phyloP scores from a whole-genome alignment of 768 basidiomycete genomes.

The Boletellus ananas region DNA sequence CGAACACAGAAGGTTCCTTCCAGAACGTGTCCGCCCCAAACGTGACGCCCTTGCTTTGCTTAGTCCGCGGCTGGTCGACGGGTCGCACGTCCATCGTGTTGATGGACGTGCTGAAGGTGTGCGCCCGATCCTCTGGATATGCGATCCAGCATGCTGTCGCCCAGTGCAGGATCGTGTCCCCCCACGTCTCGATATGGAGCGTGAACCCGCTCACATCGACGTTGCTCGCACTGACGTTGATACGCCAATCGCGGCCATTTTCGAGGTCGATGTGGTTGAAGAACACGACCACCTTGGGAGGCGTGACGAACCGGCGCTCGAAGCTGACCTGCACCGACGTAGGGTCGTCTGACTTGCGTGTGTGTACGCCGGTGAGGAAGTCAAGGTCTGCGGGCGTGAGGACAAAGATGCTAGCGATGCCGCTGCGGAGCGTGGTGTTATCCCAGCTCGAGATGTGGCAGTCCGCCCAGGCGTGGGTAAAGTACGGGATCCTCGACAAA shows the following conservation, averaged over 20 bases:
- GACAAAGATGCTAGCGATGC: neutral
- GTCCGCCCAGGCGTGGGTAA: constrained; percentile 1
- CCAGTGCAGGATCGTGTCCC: neutral
- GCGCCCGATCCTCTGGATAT: constrained; percentile 16
- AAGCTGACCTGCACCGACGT: constrained; percentile 6
- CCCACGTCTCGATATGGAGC: constrained; percentile 12
- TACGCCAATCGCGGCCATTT: constrained; percentile 5
- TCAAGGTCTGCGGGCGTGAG: constrained; percentile 12
- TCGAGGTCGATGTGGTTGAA: constrained; percentile 14
- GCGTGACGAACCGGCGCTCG: constrained; percentile 12
- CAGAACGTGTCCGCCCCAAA: constrained; percentile 7
- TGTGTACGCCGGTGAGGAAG: constrained; percentile 12
- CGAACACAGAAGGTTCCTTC: constrained; percentile 15
- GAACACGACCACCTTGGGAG: constrained; percentile 15
- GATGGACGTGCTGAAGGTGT: constrained; percentile 15
- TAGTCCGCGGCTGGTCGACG: neutral
- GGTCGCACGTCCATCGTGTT: constrained; percentile 5
- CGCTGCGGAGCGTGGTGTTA: neutral
- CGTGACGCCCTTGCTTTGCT: constrained; percentile 2
- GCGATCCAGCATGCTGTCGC: constrained; percentile 16
- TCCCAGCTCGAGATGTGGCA: constrained; percentile 6
- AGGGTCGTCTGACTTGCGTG: neutral
- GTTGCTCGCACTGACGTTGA: constrained; percentile 1
- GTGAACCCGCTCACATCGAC: constrained; percentile 14
- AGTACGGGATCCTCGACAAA: constrained; percentile 4